Evolutionary conservation across 2,329 filamentous ascomycete genomes (phyloP).

Genomic region (Aspergillus ruber): DNA sequence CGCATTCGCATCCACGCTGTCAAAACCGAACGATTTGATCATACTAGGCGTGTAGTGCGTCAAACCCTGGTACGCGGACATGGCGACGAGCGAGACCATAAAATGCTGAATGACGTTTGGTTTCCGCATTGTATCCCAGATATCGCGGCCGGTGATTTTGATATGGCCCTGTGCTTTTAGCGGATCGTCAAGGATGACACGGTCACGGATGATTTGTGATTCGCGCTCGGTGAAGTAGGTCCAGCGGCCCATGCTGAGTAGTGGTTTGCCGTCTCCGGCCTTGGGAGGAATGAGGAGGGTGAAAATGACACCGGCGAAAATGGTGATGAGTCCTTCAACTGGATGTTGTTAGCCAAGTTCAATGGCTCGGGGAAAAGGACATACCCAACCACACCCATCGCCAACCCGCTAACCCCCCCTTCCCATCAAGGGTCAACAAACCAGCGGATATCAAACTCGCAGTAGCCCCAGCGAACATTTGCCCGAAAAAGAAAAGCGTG

Average conservation of each 20-base stretch:
- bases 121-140: conserved; percentile 34
- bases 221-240: conserved; percentile 41
- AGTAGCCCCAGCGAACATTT: conserved; percentile 45
- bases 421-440: conserved; percentile 45
- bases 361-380: not conserved
- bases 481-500: conserved; percentile 52
- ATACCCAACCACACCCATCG: conserved; percentile 48
- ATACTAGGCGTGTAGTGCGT: conserved; percentile 52
- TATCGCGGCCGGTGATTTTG: conserved; percentile 31
- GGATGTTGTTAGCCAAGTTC: too few species aligned
- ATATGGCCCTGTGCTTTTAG: conserved; percentile 30
- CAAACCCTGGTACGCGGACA: conserved; percentile 45
- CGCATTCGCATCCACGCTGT: conserved; percentile 45
- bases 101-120: conserved; percentile 51
- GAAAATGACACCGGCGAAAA: conserved; percentile 36
- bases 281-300: conserved; percentile 35
- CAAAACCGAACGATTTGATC: conserved; percentile 49
- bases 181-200: conserved; percentile 42
- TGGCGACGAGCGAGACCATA: conserved; percentile 41
- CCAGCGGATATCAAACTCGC: conserved; percentile 33
- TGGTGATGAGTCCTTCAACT: conserved; percentile 50
- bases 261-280: conserved; percentile 29
- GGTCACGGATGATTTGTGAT: conserved; percentile 35
- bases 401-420: conserved; percentile 47
- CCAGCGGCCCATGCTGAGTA: conserved; percentile 33